Evolutionary conservation across 108 stramenopile species (phyloP).

Genomic region (Aureococcus anophagefferens): DNA sequence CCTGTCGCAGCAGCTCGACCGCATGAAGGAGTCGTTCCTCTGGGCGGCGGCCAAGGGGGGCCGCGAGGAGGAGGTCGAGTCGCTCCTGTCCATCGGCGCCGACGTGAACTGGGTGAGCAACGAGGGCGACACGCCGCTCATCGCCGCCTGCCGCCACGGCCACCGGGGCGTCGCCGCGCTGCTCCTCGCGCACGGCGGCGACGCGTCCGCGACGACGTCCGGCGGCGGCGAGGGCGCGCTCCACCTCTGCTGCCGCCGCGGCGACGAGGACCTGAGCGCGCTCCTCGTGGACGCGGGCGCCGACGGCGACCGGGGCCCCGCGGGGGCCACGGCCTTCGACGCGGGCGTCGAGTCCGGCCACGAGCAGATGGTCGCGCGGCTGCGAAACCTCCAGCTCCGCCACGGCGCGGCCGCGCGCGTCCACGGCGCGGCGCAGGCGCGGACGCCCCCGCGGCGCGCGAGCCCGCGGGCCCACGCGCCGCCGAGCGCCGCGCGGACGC

Average conservation of each 20-base stretch:
- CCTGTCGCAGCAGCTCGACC: constrained; percentile 17
- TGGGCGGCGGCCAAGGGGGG: constrained; percentile 37
- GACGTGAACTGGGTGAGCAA: constrained; percentile 3
- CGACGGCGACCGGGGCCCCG: background rate
- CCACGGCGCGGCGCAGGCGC: too few species aligned
- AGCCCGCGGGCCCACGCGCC: too few species aligned
- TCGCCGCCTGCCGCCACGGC: constrained; percentile 19
- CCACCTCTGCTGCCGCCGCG: background rate
- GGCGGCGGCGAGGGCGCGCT: background rate
- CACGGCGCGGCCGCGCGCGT: too few species aligned
- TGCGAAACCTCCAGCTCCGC: too few species aligned
- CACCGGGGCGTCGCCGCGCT: constrained; percentile 22
- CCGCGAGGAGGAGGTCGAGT: constrained; percentile 26
- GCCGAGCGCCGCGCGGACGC: too few species aligned
- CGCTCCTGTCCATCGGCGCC: constrained; percentile 26
- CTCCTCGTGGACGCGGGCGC: background rate
- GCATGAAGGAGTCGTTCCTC: constrained; percentile 39
- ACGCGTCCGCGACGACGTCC: constrained; percentile 1
- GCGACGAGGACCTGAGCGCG: background rate
- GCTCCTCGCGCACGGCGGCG: constrained; percentile 35
- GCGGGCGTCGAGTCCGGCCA: too few species aligned
- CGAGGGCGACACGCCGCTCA: constrained; percentile 32
- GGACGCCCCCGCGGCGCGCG: too few species aligned
- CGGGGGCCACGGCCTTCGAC: too few species aligned
- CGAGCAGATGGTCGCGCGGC: too few species aligned